Percentiles rank a stretch among this genome's conserved stretches.
Evolutionary conservation across 2,329 filamentous ascomycete genomes (phyloP).

Genomic region (Berkeleyomyces rouxiae): DNA sequence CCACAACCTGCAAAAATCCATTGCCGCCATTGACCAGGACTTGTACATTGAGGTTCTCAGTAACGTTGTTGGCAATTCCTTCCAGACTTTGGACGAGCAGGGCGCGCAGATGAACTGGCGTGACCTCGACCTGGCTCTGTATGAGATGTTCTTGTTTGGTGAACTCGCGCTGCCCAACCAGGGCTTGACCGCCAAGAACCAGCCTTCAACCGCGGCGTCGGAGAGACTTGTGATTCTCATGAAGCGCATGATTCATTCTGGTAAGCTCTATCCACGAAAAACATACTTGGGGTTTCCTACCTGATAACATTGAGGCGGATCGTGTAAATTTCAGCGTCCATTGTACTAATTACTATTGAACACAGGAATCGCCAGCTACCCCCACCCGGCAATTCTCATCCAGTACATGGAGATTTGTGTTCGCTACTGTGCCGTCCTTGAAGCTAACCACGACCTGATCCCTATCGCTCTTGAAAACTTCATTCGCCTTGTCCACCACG

Average conservation of each 20-base stretch:
- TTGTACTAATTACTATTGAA: conserved; percentile 16
- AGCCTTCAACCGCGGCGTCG: conserved; percentile 61
- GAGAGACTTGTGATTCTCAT: conserved; percentile 83
- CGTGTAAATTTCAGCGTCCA: too few relatives aligned
- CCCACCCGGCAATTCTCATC: conserved; percentile 79
- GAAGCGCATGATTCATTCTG: conserved; percentile 84
- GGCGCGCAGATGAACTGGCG: conserved; percentile 75
- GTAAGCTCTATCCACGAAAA: conserved; percentile 33
- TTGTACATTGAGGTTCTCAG: conserved; percentile 82
- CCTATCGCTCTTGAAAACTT: conserved; percentile 82
- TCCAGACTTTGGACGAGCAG: conserved; percentile 60
- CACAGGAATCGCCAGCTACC: conserved; percentile 64
- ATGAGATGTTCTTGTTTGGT: conserved; percentile 93
- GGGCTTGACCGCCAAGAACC: conserved; percentile 71
- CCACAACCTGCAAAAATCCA: conserved; percentile 79
- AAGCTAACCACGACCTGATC: conserved; percentile 65
- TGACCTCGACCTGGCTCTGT: conserved; percentile 79
- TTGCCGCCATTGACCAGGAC: conserved; percentile 73
- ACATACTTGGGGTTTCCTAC: neutral
- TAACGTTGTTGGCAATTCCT: conserved; percentile 73
- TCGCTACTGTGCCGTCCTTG: conserved; percentile 84
- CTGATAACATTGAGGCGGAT: too few relatives aligned
- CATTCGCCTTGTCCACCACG: conserved; percentile 75
- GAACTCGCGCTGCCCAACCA: conserved; percentile 82
- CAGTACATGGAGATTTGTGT: conserved; percentile 99